phyloP scores from a whole-genome alignment of 352 stramenopile genomes.

The Pythium coloratum region DNA sequence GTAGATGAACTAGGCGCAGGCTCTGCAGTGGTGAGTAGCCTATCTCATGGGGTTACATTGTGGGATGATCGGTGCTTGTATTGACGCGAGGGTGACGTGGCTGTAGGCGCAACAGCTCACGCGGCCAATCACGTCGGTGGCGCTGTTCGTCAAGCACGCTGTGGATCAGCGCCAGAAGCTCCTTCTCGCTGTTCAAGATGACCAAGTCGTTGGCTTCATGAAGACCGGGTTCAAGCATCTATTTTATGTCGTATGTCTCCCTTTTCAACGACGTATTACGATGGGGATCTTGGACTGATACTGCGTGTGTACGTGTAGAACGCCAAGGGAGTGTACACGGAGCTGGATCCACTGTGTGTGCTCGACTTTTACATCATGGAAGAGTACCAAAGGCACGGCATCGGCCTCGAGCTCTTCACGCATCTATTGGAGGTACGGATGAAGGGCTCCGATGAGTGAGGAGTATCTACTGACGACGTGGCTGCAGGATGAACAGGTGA shows the following conservation, averaged over 20 bases:
- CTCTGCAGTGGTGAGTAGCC: constrained; percentile 43
- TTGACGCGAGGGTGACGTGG: background rate
- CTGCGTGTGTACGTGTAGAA: constrained; percentile 31
- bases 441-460: background rate
- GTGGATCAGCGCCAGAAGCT: constrained; percentile 42
- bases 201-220: constrained; percentile 45
- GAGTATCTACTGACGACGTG: background rate
- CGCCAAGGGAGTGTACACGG: constrained; percentile 53
- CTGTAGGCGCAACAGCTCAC: constrained; percentile 56
- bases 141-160: constrained; percentile 36
- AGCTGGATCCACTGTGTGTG: constrained; percentile 76
- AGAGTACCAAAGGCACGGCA: constrained; percentile 49
- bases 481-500: constrained; percentile 8
- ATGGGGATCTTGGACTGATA: too few relatives aligned
- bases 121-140: constrained; percentile 58
- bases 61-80: background rate
- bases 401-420: constrained; percentile 68
- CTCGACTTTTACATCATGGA: constrained; percentile 80
- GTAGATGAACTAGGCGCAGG: constrained; percentile 46
- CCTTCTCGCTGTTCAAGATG: constrained; percentile 33
- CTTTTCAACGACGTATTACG: background rate
- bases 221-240: constrained; percentile 73
- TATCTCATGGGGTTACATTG: background rate
- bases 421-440: constrained; percentile 43
- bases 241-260: constrained; percentile 65